Percentiles rank a stretch among this genome's conserved stretches.
phyloP scores from a whole-genome alignment of 2,329 filamentous ascomycete genomes.

The Ceratocystiopsis brevicomis region DNA sequence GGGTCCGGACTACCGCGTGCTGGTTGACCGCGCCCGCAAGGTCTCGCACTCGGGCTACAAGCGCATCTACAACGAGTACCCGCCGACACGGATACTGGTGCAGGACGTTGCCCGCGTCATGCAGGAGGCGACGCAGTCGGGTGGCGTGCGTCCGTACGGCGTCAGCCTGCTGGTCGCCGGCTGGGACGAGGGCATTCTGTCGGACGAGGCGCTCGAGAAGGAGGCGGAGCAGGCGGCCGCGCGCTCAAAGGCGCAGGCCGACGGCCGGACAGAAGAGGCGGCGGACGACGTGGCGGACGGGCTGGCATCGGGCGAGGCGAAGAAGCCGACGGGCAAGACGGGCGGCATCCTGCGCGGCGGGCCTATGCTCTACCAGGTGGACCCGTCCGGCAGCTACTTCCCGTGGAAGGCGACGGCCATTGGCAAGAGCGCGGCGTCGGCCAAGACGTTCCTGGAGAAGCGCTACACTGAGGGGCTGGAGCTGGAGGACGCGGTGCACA shows the following conservation, averaged over 20 bases:
- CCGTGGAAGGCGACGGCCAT: constrained; percentile 99
- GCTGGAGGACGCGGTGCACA: constrained; percentile 95
- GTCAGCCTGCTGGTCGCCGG: constrained; percentile 90
- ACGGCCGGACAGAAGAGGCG: constrained; percentile 3
- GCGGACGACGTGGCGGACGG: constrained; percentile 17
- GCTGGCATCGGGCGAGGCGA: constrained; percentile 35
- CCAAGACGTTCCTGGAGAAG: constrained; percentile 99
- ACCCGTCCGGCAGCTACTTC: constrained; percentile 97
- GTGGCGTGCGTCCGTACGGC: constrained; percentile 90
- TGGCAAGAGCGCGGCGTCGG: constrained; percentile 93
- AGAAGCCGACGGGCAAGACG: constrained; percentile 68
- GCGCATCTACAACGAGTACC: constrained; percentile 99
- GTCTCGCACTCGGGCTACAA: constrained; percentile 98
- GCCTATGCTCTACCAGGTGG: constrained; percentile 94
- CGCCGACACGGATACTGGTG: constrained; percentile 96
- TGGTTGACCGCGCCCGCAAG: constrained; percentile 95
- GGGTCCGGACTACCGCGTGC: constrained; percentile 93
- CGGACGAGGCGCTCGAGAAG: constrained; percentile 50
- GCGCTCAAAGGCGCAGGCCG: constrained; percentile 19
- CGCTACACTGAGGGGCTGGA: constrained; percentile 93
- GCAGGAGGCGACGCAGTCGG: constrained; percentile 96
- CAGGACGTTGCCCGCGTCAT: constrained; percentile 95
- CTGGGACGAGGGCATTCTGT: constrained; percentile 93
- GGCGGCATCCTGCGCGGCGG: constrained; percentile 90
- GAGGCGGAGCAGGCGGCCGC: constrained; percentile 28